Base-by-base conservation (phyloP, 148 eudicot species). In the Pharnaceum exiguum region DNA sequence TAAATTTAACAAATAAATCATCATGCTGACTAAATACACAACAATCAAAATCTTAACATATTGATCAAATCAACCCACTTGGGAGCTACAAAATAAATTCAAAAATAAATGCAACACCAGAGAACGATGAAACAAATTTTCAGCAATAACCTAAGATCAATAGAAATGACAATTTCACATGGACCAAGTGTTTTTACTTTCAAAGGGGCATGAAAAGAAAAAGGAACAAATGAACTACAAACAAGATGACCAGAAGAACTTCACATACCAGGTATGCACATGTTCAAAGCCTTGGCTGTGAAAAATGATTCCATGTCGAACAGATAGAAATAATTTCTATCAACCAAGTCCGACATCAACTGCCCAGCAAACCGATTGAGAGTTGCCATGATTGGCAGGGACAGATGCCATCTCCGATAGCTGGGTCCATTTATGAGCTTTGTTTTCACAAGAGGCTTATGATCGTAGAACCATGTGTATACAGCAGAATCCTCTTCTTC, bases 401-500 rank as follows among this genome's bases (percentile, higher is more conserved):
- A 94, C 24, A 94, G 90, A 73, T 94, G 91, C 99, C 99, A 94
- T 64, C 77, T 89, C 31, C 96, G 71, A 66, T 94, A 94, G 52
- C 99, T 89, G 38, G 96, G 96, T 42, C 99, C 99, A 71, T 94
- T 89, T 32, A 89, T 86, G 43, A 94, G 99, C 63, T 89, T 94
- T n/a, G 99, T 94, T 59, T 78, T 86, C 39, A 94, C 96, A 22
- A 94, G 89, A 46, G 99, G 96, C 39, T 94, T 89, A 68, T 94
- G 96, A 53, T 94, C 99, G 63, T 89, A 94, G 63, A 94, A 94
- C 99, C 99, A 94, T 3, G 83, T 78, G 54, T 78, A 71, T 7
- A 94, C 99, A 59, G 99, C 99, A 45, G 95, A 88, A 78, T 93
- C 99, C 64, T 93, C 99, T 66, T 93, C 96, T 66, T 88, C 96